These are phyloP conservation scores for Omphalea diandra DNA, from an alignment of 441 rosid genomes.

Conservation along the genomic window DNA sequence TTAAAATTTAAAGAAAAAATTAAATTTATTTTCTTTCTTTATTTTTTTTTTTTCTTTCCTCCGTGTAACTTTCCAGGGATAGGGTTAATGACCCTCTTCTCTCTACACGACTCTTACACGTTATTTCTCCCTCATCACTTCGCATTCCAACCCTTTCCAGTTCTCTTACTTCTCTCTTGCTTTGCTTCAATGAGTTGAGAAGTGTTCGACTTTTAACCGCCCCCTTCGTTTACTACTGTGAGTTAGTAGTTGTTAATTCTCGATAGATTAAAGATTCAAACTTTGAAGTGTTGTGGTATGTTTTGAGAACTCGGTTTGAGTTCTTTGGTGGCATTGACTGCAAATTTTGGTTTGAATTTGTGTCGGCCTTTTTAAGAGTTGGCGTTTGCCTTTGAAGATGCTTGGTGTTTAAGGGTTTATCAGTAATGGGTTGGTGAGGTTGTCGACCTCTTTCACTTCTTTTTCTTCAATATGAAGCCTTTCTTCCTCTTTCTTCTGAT, in stretches of 20 bases:
- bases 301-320: conserved; percentile 24
- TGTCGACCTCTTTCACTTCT: conserved; percentile 49
- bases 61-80: too few relatives aligned
- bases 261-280: not conserved
- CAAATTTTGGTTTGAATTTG: conserved; percentile 11
- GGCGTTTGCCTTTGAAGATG: conserved; percentile 31
- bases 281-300: not conserved
- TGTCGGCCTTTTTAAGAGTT: conserved; percentile 11
- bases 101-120: conserved; percentile 17
- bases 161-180: not conserved
- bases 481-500: conserved; percentile 36
- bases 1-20: too few relatives aligned
- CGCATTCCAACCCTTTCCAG: not conserved
- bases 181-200: conserved; percentile 5
- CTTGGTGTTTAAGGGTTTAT: conserved; percentile 47
- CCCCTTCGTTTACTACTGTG: conserved; percentile 26
- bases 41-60: too few relatives aligned
- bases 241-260: conserved; percentile 16
- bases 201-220: conserved; percentile 23
- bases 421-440: conserved; percentile 50
- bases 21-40: too few relatives aligned
- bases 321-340: conserved; percentile 29
- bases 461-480: conserved; percentile 49
- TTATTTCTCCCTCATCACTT: conserved; percentile 14
- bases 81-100: not conserved